phyloP scores from a whole-genome alignment of 2,329 filamentous ascomycete species.

The Penicillium sp. region DNA sequence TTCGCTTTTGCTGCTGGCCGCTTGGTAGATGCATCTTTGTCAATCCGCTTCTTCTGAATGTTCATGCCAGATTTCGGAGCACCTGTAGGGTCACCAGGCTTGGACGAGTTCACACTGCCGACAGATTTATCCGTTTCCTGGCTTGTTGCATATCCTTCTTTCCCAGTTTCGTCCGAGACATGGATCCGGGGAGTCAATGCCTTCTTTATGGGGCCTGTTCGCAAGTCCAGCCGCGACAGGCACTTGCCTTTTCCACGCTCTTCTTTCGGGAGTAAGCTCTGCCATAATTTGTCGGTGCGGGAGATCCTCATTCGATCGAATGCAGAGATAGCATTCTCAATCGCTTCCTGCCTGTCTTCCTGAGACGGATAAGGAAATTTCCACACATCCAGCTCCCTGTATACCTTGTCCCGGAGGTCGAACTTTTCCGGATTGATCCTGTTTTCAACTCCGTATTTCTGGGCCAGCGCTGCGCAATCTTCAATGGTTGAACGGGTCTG shows the following conservation, averaged over 20 bases:
- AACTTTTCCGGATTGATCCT: conserved; percentile 56
- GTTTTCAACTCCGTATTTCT: conserved; percentile 59
- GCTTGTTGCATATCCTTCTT: conserved; percentile 40
- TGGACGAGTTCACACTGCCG: conserved; percentile 29
- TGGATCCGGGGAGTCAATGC: conserved; percentile 44
- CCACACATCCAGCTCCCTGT: conserved; percentile 66
- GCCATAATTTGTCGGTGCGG: conserved; percentile 66
- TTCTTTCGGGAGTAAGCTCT: conserved; percentile 63
- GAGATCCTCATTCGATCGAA: conserved; percentile 66
- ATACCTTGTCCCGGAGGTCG: conserved; percentile 62
- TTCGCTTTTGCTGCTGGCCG: conserved; percentile 50
- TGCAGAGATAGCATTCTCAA: conserved; percentile 66
- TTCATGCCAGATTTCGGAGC: conserved; percentile 33
- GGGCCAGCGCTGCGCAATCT: conserved; percentile 54
- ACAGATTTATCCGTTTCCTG: conserved; percentile 44
- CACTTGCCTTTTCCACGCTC: conserved; percentile 67
- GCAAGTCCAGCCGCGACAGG: conserved; percentile 63
- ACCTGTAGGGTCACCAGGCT: conserved; percentile 30
- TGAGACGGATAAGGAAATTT: conserved; percentile 62
- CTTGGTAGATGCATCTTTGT: conserved; percentile 52
- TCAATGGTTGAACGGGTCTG: conserved; percentile 55
- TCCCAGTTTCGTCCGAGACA: conserved; percentile 41
- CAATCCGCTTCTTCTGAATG: conserved; percentile 43
- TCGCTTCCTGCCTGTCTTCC: conserved; percentile 62
- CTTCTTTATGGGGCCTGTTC: conserved; percentile 46